These are phyloP conservation scores for Guadua angustifolia DNA, from an alignment of 176 grass and related monocot genomes.

Conservation along the genomic window DNA sequence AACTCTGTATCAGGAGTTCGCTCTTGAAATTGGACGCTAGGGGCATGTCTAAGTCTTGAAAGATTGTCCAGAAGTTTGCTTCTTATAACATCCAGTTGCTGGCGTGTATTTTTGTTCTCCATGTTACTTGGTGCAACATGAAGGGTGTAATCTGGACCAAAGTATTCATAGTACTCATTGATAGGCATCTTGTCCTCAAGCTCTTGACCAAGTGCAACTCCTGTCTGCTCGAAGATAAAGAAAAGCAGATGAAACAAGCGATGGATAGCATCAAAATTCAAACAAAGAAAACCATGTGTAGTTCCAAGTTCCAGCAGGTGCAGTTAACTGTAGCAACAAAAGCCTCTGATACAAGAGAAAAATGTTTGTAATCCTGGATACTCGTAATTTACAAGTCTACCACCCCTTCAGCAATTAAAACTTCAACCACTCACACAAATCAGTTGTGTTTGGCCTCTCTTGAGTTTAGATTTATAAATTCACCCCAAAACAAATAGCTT, in stretches of 20 bases:
- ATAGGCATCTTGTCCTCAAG: slow-evolving; percentile 87
- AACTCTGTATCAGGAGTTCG: slow-evolving; percentile 72
- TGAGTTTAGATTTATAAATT: not conserved
- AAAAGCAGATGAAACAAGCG: slow-evolving; percentile 19
- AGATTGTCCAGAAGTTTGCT: slow-evolving; percentile 83
- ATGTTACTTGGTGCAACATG: slow-evolving; percentile 93
- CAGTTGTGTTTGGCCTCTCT: not conserved
- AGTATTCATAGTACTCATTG: slow-evolving; percentile 89
- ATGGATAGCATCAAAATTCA: slow-evolving; percentile 1
- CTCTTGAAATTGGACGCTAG: slow-evolving; percentile 95
- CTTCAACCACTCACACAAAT: not conserved
- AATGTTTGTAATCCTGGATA: not conserved
- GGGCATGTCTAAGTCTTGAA: slow-evolving; percentile 84
- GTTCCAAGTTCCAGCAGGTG: slow-evolving; percentile 5
- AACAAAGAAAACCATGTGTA: not conserved
- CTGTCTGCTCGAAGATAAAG: slow-evolving; percentile 55
- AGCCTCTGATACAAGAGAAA: not conserved
- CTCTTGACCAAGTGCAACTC: slow-evolving; percentile 79
- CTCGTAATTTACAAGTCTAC: not conserved
- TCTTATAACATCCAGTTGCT: slow-evolving; percentile 77
- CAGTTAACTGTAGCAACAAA: not conserved
- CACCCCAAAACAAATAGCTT: not conserved
- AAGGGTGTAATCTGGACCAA: slow-evolving; percentile 95
- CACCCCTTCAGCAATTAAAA: not conserved
- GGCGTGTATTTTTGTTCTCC: slow-evolving; percentile 89